Evolutionary conservation across 192 early-diverging fungal species (phyloP).

Genomic region (Pilaira anomala): DNA sequence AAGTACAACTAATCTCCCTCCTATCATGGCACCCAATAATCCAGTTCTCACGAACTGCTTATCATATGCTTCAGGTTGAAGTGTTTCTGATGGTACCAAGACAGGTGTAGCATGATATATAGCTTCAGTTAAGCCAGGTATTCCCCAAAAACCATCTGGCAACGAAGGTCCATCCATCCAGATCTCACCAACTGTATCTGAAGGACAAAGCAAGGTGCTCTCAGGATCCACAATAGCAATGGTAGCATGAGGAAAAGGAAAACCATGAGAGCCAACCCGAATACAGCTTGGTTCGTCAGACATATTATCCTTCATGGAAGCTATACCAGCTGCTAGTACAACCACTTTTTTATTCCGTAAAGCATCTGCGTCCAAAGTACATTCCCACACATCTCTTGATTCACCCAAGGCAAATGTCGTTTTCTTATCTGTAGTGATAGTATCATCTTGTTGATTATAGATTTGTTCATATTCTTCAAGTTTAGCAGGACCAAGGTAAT

Average conservation of each 20-base stretch:
- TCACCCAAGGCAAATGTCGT: conserved; percentile 17
- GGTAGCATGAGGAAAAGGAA: conserved; percentile 57
- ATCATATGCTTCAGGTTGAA: conserved; percentile 50
- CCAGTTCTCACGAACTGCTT: conserved; percentile 75
- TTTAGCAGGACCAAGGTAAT: conserved; percentile 45
- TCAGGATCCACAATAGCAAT: conserved; percentile 80
- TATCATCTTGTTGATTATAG: neutral
- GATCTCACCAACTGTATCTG: conserved; percentile 77
- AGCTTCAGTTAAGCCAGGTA: conserved; percentile 66
- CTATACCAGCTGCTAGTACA: conserved; percentile 46
- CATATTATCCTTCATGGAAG: conserved; percentile 18
- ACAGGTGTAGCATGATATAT: conserved; percentile 66
- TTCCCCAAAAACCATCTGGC: conserved; percentile 72
- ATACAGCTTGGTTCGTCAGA: conserved; percentile 27
- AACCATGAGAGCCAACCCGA: conserved; percentile 54
- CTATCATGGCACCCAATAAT: conserved; percentile 65
- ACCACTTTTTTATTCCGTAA: conserved; percentile 62
- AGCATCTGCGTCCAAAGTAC: conserved; percentile 64
- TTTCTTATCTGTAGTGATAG: neutral
- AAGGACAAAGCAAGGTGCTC: conserved; percentile 66
- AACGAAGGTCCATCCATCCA: conserved; percentile 76
- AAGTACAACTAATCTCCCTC: conserved; percentile 69
- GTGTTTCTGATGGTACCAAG: conserved; percentile 47
- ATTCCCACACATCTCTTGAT: conserved; percentile 52
- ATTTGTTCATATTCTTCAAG: conserved; percentile 24